Evolutionary conservation across 2,329 filamentous ascomycete genomes (phyloP).

Genomic region (Colletotrichum sidae): DNA sequence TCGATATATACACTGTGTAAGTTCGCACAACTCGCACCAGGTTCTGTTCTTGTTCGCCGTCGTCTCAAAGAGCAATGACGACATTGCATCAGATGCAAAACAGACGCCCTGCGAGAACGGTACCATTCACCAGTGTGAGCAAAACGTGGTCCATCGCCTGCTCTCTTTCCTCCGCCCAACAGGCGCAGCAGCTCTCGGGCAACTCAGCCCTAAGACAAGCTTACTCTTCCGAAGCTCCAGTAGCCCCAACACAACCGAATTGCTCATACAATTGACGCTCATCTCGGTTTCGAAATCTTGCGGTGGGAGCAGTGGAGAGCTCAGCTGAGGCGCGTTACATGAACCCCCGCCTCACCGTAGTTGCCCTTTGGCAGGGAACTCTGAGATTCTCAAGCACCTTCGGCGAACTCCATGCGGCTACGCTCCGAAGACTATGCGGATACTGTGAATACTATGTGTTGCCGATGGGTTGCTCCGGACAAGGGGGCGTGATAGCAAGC

Average conservation of each 20-base stretch:
- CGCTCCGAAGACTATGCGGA: too few species aligned
- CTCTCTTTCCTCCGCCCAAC: slow-evolving; percentile 2
- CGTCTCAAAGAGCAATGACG: slow-evolving; percentile 4
- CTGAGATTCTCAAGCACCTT: too few species aligned
- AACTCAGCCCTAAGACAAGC: slow-evolving; percentile 36
- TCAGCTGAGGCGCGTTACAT: background rate
- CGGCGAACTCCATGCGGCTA: too few species aligned
- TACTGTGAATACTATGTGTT: too few species aligned
- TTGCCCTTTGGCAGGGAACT: slow-evolving; percentile 4
- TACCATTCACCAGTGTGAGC: background rate
- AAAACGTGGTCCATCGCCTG: background rate
- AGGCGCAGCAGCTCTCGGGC: slow-evolving; percentile 24
- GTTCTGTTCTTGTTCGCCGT: background rate
- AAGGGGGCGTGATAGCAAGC: background rate
- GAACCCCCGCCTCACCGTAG: slow-evolving; percentile 12
- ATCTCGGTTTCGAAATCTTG: background rate
- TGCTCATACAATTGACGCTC: too few species aligned
- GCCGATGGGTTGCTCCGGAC: background rate
- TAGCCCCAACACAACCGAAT: slow-evolving; percentile 3
- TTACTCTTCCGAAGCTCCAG: slow-evolving; percentile 15
- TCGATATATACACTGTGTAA: background rate
- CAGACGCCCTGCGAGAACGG: background rate
- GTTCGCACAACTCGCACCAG: background rate
- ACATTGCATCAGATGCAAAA: background rate
- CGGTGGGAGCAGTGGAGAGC: slow-evolving; percentile 18